These are phyloP conservation scores for Coix lacrymajobi DNA, from an alignment of 176 grass and related monocot species.

Conservation along the genomic window DNA sequence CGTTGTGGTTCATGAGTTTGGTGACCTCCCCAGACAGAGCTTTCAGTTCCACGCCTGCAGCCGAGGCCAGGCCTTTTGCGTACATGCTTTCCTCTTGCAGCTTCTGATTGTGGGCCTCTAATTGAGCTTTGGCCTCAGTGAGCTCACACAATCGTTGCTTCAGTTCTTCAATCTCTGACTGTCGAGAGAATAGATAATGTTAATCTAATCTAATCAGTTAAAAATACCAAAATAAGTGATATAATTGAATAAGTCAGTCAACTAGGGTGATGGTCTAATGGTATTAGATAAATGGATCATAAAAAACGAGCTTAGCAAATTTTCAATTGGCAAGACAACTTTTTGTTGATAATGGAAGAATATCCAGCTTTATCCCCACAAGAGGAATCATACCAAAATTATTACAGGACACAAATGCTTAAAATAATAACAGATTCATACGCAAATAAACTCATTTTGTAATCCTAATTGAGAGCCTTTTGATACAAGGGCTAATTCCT, in stretches of 20 bases:
- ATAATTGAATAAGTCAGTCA: neutral
- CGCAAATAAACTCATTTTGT: neutral
- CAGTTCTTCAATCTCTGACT: conserved; percentile 54
- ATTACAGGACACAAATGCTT: neutral
- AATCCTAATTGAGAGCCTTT: too few species aligned
- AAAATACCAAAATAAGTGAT: conserved; percentile 6
- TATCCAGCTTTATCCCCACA: neutral
- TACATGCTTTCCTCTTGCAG: conserved; percentile 65
- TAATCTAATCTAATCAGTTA: neutral
- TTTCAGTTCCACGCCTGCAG: conserved; percentile 65
- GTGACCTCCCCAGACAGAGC: conserved; percentile 72
- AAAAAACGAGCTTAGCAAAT: neutral
- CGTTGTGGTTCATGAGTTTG: conserved; percentile 83
- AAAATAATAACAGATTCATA: neutral
- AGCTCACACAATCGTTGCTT: conserved; percentile 52
- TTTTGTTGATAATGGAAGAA: neutral
- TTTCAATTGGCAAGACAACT: neutral
- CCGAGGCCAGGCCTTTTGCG: conserved; percentile 60
- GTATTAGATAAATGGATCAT: neutral
- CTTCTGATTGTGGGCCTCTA: conserved; percentile 57
- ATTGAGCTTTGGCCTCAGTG: conserved; percentile 52
- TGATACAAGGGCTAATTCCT: too few species aligned
- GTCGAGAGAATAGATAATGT: conserved; percentile 5
- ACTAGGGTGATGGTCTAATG: neutral
- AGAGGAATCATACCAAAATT: neutral